Percentiles rank a stretch among this genome's conserved stretches.
These are phyloP conservation scores for Rhizopogon rudus DNA, from an alignment of 768 basidiomycete species.

Conservation along the genomic window DNA sequence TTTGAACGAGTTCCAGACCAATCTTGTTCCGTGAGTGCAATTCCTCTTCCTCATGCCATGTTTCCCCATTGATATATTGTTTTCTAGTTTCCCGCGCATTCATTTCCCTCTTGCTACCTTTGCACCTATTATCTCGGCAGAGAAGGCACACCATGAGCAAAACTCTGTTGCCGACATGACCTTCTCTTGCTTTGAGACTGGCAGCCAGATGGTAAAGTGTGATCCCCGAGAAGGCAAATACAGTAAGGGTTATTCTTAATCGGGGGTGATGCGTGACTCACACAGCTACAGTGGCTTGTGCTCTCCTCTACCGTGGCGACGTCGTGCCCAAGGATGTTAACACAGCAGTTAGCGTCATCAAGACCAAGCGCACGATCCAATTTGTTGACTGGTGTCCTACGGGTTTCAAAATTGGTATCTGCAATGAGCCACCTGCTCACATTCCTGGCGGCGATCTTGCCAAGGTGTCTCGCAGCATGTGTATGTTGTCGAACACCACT, in stretches of 20 bases:
- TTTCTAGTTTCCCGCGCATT: slow-evolving; percentile 85
- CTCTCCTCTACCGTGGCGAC: slow-evolving; percentile 70
- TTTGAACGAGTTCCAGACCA: slow-evolving; percentile 98
- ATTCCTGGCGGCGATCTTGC: slow-evolving; percentile 76
- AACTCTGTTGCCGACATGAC: slow-evolving; percentile 99
- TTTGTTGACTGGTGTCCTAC: slow-evolving; percentile 80
- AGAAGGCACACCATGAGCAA: slow-evolving; percentile 95
- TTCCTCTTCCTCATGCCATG: neutral
- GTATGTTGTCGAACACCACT: slow-evolving; percentile 76
- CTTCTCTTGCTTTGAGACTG: slow-evolving; percentile 78
- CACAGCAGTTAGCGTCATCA: slow-evolving; percentile 67
- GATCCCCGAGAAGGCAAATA: slow-evolving; percentile 79
- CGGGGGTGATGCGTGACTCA: neutral
- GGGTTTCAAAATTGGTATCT: slow-evolving; percentile 76
- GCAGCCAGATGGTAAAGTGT: slow-evolving; percentile 79
- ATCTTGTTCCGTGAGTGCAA: slow-evolving; percentile 84
- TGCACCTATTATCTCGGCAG: slow-evolving; percentile 89
- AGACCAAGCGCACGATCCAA: slow-evolving; percentile 75
- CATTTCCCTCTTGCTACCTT: slow-evolving; percentile 98
- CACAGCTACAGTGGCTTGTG: slow-evolving; percentile 49
- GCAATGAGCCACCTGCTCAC: slow-evolving; percentile 71
- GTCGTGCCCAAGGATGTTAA: slow-evolving; percentile 78
- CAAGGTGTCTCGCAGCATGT: slow-evolving; percentile 69
- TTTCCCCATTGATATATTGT: neutral
- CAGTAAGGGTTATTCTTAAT: slow-evolving; percentile 33